Percentiles rank a stretch among this genome's conserved stretches.
phyloP scores from a whole-genome alignment of 129 eudicot species.

The Flaveria sonorensis region DNA sequence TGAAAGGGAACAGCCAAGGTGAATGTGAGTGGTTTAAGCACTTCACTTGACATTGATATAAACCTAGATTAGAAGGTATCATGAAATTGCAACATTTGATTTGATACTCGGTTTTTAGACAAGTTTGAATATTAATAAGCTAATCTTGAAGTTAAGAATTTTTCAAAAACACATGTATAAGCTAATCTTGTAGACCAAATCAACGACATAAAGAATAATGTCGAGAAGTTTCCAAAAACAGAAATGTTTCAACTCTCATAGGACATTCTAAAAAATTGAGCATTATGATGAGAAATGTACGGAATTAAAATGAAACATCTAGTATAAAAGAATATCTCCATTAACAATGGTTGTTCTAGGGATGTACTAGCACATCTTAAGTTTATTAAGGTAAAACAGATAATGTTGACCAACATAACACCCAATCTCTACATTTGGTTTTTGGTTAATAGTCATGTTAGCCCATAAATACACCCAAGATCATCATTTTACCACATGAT shows the following conservation, averaged over 20 bases:
- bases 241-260: background rate
- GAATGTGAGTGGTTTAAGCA: conserved; percentile 28
- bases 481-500: conserved; percentile 20
- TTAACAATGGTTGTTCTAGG: conserved; percentile 13
- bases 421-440: conserved; percentile 30
- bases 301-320: background rate
- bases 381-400: conserved; percentile 31
- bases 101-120: conserved; percentile 1
- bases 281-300: background rate
- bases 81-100: conserved; percentile 5
- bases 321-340: background rate
- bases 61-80: conserved; percentile 16
- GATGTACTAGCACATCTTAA: conserved; percentile 28
- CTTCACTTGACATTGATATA: conserved; percentile 23
- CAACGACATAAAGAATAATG: conserved; percentile 1
- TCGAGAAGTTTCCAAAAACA: background rate
- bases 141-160: background rate
- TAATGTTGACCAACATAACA: conserved; percentile 29
- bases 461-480: conserved; percentile 20
- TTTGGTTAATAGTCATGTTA: conserved; percentile 31
- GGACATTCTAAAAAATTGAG: background rate
- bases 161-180: background rate
- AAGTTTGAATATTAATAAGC: background rate
- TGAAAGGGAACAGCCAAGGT: conserved; percentile 23
- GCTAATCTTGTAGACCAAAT: conserved; percentile 3